phyloP scores from a whole-genome alignment of 805 yeast genomes.

The Wickerhamiella vanderwaltii region DNA sequence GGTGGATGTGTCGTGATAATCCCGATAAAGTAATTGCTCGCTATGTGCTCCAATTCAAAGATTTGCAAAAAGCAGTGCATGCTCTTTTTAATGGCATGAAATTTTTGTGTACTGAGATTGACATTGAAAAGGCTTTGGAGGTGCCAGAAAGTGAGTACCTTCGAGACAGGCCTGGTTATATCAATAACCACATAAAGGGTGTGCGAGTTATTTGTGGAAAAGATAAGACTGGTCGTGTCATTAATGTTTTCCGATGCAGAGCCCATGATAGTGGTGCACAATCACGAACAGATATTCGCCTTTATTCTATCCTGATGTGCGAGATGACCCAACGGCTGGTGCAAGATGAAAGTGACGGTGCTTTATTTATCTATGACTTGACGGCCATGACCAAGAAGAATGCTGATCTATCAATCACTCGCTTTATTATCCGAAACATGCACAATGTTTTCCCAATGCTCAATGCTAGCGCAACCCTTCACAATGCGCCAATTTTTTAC shows the following conservation, averaged over 20 bases:
- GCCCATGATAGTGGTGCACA: not conserved
- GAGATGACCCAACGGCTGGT: not conserved
- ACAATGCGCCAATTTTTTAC: slow-evolving; percentile 4
- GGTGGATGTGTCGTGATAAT: slow-evolving; percentile 9
- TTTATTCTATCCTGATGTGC: not conserved
- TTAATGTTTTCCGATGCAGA: not conserved
- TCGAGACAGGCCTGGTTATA: not conserved
- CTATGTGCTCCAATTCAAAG: slow-evolving; percentile 24
- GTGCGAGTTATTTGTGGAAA: not conserved
- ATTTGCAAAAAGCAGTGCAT: not conserved
- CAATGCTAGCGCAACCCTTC: not conserved
- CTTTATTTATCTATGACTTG: slow-evolving; percentile 1
- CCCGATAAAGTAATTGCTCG: slow-evolving; percentile 1
- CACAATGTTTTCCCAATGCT: not conserved
- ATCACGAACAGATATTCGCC: not conserved
- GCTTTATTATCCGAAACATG: not conserved
- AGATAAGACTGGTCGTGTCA: not conserved
- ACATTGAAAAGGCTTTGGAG: slow-evolving; percentile 48
- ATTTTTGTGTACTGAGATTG: slow-evolving; percentile 12
- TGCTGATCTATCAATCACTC: not conserved
- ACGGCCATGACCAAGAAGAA: not conserved
- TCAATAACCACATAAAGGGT: not conserved
- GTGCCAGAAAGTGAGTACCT: slow-evolving; percentile 23
- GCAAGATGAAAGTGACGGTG: slow-evolving; percentile 3
- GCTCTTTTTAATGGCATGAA: not conserved